Conservation (phyloP, 192 early-diverging fungal species). For the Geranomyces michiganensis region DNA sequence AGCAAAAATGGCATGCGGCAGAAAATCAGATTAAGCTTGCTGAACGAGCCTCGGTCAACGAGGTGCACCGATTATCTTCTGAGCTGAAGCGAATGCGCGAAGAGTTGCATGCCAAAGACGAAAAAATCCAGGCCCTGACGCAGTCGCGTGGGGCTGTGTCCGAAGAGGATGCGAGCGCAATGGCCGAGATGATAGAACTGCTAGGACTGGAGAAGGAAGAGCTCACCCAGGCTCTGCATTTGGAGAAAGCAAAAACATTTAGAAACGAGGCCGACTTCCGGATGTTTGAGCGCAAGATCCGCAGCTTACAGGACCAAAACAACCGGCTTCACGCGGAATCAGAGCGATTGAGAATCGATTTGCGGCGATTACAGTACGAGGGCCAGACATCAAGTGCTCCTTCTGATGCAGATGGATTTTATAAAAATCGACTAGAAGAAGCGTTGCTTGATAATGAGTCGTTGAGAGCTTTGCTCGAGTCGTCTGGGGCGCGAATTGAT, state of each 20-base stretch:
- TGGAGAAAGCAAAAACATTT: slow-evolving; percentile 20
- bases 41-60: neutral
- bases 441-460: slow-evolving; percentile 38
- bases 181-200: too few relatives aligned
- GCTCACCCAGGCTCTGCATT: neutral
- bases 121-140: too few relatives aligned
- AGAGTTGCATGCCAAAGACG: too few relatives aligned
- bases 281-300: slow-evolving; percentile 34
- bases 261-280: slow-evolving; percentile 42
- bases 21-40: neutral
- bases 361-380: slow-evolving; percentile 41
- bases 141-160: too few relatives aligned
- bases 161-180: too few relatives aligned
- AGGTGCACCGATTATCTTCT: too few relatives aligned
- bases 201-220: neutral
- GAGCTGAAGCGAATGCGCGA: too few relatives aligned
- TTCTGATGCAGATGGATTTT: slow-evolving; percentile 27
- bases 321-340: slow-evolving; percentile 27
- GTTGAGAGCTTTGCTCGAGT: too few relatives aligned
- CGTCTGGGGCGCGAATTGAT: too few relatives aligned
- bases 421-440: slow-evolving; percentile 40
- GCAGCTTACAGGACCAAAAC: slow-evolving; percentile 38
- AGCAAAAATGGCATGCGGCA: neutral
- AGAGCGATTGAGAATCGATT: slow-evolving; percentile 34
- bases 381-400: slow-evolving; percentile 3